Conservation (phyloP, 202 grass and related monocot genomes). For the Elaeis oleifera region DNA sequence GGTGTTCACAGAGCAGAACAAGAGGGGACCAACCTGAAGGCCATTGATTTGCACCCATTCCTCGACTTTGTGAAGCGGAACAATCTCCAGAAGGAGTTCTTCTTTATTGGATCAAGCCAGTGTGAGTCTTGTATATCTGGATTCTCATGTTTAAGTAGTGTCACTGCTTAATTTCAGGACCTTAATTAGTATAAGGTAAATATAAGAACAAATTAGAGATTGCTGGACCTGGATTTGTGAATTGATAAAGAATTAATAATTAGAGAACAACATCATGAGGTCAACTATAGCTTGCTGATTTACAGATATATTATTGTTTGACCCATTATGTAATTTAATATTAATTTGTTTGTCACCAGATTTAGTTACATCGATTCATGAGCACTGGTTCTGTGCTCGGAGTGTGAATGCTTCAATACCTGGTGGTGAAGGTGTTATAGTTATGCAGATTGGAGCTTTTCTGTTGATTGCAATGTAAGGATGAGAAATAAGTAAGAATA, state of each 20-base stretch:
- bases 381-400: constrained; percentile 71
- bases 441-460: constrained; percentile 69
- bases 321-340: constrained; percentile 2
- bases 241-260: too few relatives aligned
- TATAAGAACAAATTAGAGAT: too few relatives aligned
- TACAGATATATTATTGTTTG: not conserved
- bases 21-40: constrained; percentile 61
- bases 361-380: constrained; percentile 80
- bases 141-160: not conserved
- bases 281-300: too few relatives aligned
- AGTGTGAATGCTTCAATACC: constrained; percentile 53
- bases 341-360: constrained; percentile 34
- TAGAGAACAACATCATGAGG: too few relatives aligned
- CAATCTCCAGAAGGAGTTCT: constrained; percentile 79
- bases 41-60: constrained; percentile 70
- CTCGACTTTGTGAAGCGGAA: constrained; percentile 64
- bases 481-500: constrained; percentile 2
- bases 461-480: constrained; percentile 71
- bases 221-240: too few relatives aligned
- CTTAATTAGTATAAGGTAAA: too few relatives aligned
- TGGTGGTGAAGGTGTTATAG: constrained; percentile 67
- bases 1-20: constrained; percentile 67
- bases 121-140: constrained; percentile 38
- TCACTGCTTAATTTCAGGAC: too few relatives aligned
- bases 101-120: constrained; percentile 61